Base-by-base conservation (phyloP, 1,284 basidiomycete species). In the Phlebopus sp. region DNA sequence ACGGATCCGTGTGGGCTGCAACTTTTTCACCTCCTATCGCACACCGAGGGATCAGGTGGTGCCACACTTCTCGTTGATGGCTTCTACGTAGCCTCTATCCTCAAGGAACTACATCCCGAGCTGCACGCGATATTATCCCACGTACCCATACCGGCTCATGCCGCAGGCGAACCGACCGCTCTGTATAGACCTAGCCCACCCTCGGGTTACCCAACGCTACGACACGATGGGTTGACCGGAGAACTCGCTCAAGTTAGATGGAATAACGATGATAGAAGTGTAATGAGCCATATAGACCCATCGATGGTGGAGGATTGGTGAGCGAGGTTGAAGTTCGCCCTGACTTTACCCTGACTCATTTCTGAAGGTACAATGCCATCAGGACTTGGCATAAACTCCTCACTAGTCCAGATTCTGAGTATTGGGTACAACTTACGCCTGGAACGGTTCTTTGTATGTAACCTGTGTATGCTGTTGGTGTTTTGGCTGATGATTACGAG, bases 221-320 rank as follows among this genome's bases (percentile, higher is more conserved):
- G 75, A n/a, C 87, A 92, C 59, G 83, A 90, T 52, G 56, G 66
- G 1, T 50, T 67, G 2, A 77, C 77, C 5, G 84, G 84, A 0
- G 79, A 85, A 46, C 75, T 98, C 0, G 67, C 76, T 1, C 84
- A 92, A 54, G 86, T 97, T 11, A 71, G 95, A 36, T 98, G 94
- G 90, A 99, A 98, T 64, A 96, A 94, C 52, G 91, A 96, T 58
- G 96, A 99, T 66, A 74, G 96, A 40, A 92, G 90, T 52, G 86
- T 86, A 0, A 77, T 96, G 76, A 74, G 70, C 53, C 68, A 77
- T 59, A 49, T 92, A 58, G 74, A 74, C 7, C 69, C 81, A 0
- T 72, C 73, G 7, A 60, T 81, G 49, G 78, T 94, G 2, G 84
- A 87, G 56, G 71, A 76, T 42, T 94, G 90, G 90, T 85, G 59